phyloP scores from a whole-genome alignment of 371 early-diverging fungal genomes.

The Apophysomyces ossiformis region DNA sequence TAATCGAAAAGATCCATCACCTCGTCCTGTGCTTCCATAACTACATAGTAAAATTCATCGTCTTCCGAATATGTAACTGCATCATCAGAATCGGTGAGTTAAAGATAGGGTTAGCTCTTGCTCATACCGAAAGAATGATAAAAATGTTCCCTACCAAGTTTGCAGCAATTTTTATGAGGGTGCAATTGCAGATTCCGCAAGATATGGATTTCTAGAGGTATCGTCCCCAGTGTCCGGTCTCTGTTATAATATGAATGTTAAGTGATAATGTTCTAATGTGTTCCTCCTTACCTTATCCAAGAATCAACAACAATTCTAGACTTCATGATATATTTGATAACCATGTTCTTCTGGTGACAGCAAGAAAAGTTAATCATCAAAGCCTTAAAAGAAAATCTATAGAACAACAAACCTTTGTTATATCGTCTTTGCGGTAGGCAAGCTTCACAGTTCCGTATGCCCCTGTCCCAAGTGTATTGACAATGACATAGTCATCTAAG shows the following conservation, averaged over 20 bases:
- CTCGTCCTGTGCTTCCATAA: slow-evolving; percentile 65
- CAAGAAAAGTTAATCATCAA: not conserved
- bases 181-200: slow-evolving; percentile 58
- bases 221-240: slow-evolving; percentile 62
- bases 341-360: slow-evolving; percentile 50
- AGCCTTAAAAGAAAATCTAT: not conserved
- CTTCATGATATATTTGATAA: slow-evolving; percentile 74
- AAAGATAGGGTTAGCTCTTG: no score
- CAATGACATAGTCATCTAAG: slow-evolving; percentile 60
- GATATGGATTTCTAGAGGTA: slow-evolving; percentile 76
- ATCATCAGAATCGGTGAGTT: not conserved
- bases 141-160: slow-evolving; percentile 41
- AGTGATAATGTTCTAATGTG: not conserved
- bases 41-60: slow-evolving; percentile 68
- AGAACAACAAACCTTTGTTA: slow-evolving; percentile 44
- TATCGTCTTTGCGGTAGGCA: slow-evolving; percentile 54
- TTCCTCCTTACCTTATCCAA: slow-evolving; percentile 52
- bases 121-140: no score
- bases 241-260: slow-evolving; percentile 21
- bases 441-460: slow-evolving; percentile 74
- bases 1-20: slow-evolving; percentile 82
- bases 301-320: slow-evolving; percentile 68
- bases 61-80: slow-evolving; percentile 64
- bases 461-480: slow-evolving; percentile 73
- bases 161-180: slow-evolving; percentile 67